Conservation (phyloP, 306 rosid genomes). For the Ziziphus jujuba region DNA sequence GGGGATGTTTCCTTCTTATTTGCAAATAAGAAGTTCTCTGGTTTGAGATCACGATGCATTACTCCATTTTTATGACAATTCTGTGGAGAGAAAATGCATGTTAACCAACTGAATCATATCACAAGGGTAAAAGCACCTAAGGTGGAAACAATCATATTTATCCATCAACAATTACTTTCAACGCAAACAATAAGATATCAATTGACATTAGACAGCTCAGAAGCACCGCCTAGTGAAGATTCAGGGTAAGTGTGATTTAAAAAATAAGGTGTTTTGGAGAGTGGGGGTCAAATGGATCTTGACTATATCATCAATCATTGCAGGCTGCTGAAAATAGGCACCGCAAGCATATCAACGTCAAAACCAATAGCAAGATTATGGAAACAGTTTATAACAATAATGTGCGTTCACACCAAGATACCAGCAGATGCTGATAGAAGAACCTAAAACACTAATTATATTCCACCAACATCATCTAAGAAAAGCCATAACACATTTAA, state of each 20-base stretch:
- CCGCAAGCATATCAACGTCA: conserved; percentile 1
- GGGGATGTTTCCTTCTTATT: conserved; percentile 61
- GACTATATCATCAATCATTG: too few relatives aligned
- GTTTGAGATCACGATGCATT: conserved; percentile 69
- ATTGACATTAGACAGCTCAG: background rate
- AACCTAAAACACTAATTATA: background rate
- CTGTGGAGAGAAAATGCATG: conserved; percentile 28
- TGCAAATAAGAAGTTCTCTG: conserved; percentile 56
- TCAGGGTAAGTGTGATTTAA: background rate
- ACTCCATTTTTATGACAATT: conserved; percentile 60
- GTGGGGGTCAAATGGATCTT: too few relatives aligned
- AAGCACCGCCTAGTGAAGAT: background rate
- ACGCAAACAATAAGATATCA: background rate
- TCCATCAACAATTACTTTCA: background rate
- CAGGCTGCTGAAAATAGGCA: background rate
- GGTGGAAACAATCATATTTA: background rate
- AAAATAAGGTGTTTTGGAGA: too few relatives aligned
- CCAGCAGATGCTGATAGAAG: too few relatives aligned
- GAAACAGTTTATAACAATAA: background rate
- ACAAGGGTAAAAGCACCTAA: background rate
- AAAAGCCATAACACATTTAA: background rate
- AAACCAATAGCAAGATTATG: background rate
- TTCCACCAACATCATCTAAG: background rate
- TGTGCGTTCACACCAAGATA: background rate
- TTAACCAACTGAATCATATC: conserved; percentile 7